Base-by-base conservation (phyloP, 495 filamentous ascomycete genomes). In the Filosporella fistucella region DNA sequence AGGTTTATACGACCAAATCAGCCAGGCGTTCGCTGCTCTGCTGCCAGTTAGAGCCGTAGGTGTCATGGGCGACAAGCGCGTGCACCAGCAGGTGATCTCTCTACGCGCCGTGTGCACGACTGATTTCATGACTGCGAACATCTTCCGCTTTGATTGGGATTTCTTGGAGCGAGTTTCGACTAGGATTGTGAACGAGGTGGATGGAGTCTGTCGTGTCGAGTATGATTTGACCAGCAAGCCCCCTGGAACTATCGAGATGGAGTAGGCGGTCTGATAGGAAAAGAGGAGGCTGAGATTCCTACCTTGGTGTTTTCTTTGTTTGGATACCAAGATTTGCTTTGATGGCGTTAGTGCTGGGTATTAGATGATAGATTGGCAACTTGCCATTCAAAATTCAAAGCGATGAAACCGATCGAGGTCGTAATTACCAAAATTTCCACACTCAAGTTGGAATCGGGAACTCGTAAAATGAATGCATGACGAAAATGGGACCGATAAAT, bases 121-220 rank as follows among this genome's bases (percentile, higher is more conserved):
- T 0, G 88, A 95, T 58, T 95, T 56, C 61, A 89, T 96, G 89
- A 91, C 85, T 0, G 88, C 72, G 14, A 72, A 75, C 51, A 58
- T 86, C 0, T 81, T 78, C 57, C 73, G 78, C 54, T 94, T 81
- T 61, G 71, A 81, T 13, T 70, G 75, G 42, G 72, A 75, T 11
- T 85, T 96, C 55, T 65, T 94, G 42, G 76, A 77, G 67, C 68
- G 68, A 37, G 81, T 91, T n/a, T 73, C 73, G 28, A 80, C 71
- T 3, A 68, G 86, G 40, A 95, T 95, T 43, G 77, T 86, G 33
- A 95, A 96, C 63, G 88, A 95, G 66, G 88, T 95, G 4, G 67
- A 85, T 45, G 89, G 88, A 7, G 42, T 64, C 14, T 59, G 49
- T 24, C 57, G 70, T n/a, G 71, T 74, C 9, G 63, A 62, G 1